These are phyloP conservation scores for Noccaea bulbosa DNA, from an alignment of 345 rosid species.

Conservation along the genomic window DNA sequence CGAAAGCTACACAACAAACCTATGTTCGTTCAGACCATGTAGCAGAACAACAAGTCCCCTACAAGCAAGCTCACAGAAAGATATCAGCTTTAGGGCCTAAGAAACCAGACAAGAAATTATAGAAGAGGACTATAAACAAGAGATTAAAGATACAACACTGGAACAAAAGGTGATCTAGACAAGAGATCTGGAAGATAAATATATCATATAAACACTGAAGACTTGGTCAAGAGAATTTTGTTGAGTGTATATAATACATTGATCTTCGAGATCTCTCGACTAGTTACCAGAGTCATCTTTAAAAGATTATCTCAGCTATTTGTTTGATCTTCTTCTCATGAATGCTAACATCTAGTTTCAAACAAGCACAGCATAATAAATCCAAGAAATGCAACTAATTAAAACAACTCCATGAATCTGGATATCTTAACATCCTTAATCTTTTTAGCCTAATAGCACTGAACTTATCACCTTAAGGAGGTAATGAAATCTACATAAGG, in stretches of 20 bases:
- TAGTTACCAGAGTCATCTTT: background rate
- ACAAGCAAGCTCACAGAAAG: conserved; percentile 40
- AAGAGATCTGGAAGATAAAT: conserved; percentile 14
- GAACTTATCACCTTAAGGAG: background rate
- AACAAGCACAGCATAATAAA: conserved; percentile 6
- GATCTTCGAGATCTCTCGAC: conserved; percentile 20
- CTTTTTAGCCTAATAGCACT: conserved; percentile 11
- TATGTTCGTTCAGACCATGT: conserved; percentile 96
- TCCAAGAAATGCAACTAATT: background rate
- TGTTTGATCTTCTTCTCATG: conserved; percentile 21
- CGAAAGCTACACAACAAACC: conserved; percentile 52
- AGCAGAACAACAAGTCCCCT: conserved; percentile 82
- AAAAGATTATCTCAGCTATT: conserved; percentile 9
- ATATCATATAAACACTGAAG: background rate
- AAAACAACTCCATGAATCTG: background rate
- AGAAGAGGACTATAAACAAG: conserved; percentile 11
- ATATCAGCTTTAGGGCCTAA: conserved; percentile 34
- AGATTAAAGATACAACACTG: background rate
- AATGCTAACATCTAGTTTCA: conserved; percentile 1
- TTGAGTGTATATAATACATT: background rate
- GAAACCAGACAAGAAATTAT: conserved; percentile 4
- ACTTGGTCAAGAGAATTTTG: conserved; percentile 19
- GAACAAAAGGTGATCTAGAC: background rate
- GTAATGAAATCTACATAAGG: conserved; percentile 1
- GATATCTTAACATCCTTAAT: background rate